phyloP scores from a whole-genome alignment of 345 rosid species.

The Ceriops decandra region DNA sequence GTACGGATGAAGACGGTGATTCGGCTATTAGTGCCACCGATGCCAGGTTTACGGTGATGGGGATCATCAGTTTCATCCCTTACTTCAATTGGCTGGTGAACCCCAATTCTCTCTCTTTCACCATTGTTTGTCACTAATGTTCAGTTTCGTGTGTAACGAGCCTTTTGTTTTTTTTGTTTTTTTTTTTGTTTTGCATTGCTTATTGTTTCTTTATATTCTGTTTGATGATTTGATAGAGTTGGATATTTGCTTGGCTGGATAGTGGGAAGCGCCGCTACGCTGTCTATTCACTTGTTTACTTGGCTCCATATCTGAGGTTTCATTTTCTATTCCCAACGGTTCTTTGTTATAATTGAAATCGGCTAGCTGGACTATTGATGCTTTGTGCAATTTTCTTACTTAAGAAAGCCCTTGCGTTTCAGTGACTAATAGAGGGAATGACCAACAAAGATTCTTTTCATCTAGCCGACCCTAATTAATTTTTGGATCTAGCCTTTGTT shows the following conservation, averaged over 20 bases:
- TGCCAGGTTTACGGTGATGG: conserved; percentile 82
- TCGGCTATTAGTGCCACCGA: conserved; percentile 59
- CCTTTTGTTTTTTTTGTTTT: neutral
- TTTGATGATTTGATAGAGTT: conserved; percentile 48
- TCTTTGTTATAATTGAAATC: neutral
- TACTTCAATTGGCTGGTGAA: conserved; percentile 96
- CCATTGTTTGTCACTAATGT: neutral
- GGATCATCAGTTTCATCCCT: conserved; percentile 85
- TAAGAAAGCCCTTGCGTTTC: too few relatives aligned
- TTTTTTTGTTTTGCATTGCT: neutral
- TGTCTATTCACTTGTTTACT: conserved; percentile 63
- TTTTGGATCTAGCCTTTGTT: too few relatives aligned
- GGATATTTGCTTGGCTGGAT: conserved; percentile 99
- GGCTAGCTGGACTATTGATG: too few relatives aligned
- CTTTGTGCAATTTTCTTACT: too few relatives aligned
- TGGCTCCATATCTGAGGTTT: conserved; percentile 84
- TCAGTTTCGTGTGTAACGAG: neutral
- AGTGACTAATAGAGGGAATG: too few relatives aligned
- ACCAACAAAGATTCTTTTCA: too few relatives aligned
- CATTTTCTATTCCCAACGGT: neutral
- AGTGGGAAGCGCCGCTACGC: conserved; percentile 80
- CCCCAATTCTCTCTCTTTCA: neutral
- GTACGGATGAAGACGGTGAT: conserved; percentile 37
- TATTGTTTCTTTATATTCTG: neutral
- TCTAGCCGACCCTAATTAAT: too few relatives aligned